phyloP scores from a whole-genome alignment of 2,329 filamentous ascomycete species.

The Cryoendolithus antarcticus region DNA sequence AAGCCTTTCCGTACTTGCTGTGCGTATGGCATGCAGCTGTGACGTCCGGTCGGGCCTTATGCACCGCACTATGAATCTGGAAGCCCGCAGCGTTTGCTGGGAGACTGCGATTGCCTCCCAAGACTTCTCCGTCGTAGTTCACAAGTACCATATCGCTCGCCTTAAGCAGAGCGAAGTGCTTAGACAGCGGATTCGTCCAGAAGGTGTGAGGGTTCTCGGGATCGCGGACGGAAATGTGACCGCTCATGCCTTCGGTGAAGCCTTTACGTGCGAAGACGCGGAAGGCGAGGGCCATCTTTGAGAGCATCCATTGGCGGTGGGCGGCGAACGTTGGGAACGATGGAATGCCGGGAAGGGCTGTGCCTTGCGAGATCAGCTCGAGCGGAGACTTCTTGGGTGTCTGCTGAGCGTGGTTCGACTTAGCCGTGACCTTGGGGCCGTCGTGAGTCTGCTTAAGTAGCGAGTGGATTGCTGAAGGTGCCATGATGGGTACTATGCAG shows the following conservation, averaged over 20 bases:
- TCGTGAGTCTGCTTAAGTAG: too few relatives aligned
- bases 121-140: conserved; percentile 48
- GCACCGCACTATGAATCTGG: conserved; percentile 56
- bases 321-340: conserved; percentile 40
- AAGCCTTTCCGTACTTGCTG: conserved; percentile 53
- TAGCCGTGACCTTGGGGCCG: too few relatives aligned
- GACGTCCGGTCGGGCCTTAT: conserved; percentile 55
- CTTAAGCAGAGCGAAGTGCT: conserved; percentile 53
- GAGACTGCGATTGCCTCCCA: conserved; percentile 48
- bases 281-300: conserved; percentile 55
- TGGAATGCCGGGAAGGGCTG: conserved; percentile 42
- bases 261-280: conserved; percentile 54
- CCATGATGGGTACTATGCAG: too few relatives aligned
- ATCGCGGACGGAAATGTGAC: conserved; percentile 56
- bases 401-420: too few relatives aligned
- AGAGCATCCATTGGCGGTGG: conserved; percentile 50
- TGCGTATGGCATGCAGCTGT: conserved; percentile 61
- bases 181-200: conserved; percentile 58
- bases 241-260: conserved; percentile 56
- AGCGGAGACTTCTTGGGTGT: conserved; percentile 19
- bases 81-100: conserved; percentile 58
- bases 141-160: conserved; percentile 57
- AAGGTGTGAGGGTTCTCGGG: conserved; percentile 49
- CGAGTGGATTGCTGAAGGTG: too few relatives aligned
- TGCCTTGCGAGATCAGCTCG: conserved; percentile 33